Evolutionary conservation across 2,329 filamentous ascomycete species (phyloP), one percentile per base, ranked within the genome.

Genomic region (Coleophoma crateriformis): DNA sequence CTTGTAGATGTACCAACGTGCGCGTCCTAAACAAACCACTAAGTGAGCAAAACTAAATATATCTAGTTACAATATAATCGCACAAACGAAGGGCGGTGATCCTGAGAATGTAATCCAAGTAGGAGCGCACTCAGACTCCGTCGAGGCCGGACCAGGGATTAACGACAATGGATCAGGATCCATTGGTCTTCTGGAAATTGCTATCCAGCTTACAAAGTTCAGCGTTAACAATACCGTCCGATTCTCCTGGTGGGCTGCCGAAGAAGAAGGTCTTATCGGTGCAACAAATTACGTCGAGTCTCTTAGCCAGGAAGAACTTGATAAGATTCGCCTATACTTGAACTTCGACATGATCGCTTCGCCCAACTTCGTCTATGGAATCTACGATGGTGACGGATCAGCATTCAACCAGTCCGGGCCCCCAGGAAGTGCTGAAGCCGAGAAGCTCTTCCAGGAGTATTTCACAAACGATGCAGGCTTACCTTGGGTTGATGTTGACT

Each of bases 331-430:
- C 4, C 69, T 84, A 4, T 84, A 84, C 58, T 81, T 82, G 75
- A 81, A 85, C 67, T 85, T 82, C 58, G 81, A 85, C 64, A 85
- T 84, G 81, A 74, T 84, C 68, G 81, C 72, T 14, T 79, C 74
- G 51, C 79, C 79, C 51, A 84, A 84, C 68, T 84, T 74, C 59
- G 80, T 77, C 12, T 82, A 82, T 65, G 79, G 82, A 66, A 75
- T 88, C 47, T 91, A 87, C 72, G 78, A 82, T 45, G 55, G 81
- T 85, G 44, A 87, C 79, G 58, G 87, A 90, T 66, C 77, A 73
- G 4, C 78, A 77, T 51, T 49, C n/a, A 84, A 84, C 64, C 87
- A 88, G 85, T 71, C 67, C 14, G 88, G 88, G 1, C 88, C 85
- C 1, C 40, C 78, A 82, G 56, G 76, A 87, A 64, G 74, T 87